phyloP scores from a whole-genome alignment of 768 basidiomycete genomes.

The Lactifluus piperatus region DNA sequence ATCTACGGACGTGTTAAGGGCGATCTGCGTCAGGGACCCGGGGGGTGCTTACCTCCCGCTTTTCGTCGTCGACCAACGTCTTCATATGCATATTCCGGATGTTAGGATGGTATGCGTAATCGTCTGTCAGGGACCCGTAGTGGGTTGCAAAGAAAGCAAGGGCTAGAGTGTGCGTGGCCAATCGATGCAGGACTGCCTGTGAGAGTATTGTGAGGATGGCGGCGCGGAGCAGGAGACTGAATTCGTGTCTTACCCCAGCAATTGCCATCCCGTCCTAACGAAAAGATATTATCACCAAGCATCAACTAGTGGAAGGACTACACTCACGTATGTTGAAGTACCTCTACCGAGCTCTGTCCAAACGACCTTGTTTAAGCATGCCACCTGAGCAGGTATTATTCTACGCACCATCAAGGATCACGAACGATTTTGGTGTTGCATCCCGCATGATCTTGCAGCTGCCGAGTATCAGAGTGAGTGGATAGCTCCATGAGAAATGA shows the following conservation, averaged over 20 bases:
- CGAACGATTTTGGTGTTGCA: constrained; percentile 88
- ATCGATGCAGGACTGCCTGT: constrained; percentile 85
- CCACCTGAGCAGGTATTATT: background rate
- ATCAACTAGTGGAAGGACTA: background rate
- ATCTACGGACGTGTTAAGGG: constrained; percentile 41
- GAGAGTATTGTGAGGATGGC: background rate
- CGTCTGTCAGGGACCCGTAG: constrained; percentile 92
- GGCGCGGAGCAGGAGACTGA: background rate
- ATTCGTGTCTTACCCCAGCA: constrained; percentile 53
- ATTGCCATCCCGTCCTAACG: constrained; percentile 97
- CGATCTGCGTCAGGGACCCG: background rate
- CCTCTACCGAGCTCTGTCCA: constrained; percentile 84
- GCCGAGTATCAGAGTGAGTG: background rate
- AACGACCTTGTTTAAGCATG: background rate
- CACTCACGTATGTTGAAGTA: constrained; percentile 81
- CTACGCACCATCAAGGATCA: constrained; percentile 82
- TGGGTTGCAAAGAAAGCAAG: constrained; percentile 97
- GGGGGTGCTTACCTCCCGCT: constrained; percentile 55
- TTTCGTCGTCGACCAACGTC: constrained; percentile 87
- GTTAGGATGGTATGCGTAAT: constrained; percentile 86
- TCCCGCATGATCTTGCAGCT: constrained; percentile 92
- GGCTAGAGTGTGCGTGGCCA: constrained; percentile 87
- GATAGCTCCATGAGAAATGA: background rate
- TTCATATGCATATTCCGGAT: constrained; percentile 95
- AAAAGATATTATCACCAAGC: constrained; percentile 10